phyloP scores from a whole-genome alignment of 192 early-diverging fungal species.

The Geranomyces michiganensis region DNA sequence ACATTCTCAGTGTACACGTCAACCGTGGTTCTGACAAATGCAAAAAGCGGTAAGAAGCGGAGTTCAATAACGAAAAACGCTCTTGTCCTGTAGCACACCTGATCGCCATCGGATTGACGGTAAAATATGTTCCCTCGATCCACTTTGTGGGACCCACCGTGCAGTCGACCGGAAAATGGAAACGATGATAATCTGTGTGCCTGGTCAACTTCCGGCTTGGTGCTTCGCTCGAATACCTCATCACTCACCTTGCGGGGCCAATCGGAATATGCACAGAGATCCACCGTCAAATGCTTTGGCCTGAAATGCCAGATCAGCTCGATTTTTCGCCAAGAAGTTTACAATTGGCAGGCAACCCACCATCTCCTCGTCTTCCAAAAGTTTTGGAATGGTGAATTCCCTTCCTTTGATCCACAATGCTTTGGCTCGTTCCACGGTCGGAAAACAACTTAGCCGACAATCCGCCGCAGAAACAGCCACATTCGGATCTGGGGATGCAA shows the following conservation, averaged over 20 bases:
- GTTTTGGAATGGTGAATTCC: constrained; percentile 63
- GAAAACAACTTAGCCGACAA: constrained; percentile 70
- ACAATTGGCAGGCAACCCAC: neutral
- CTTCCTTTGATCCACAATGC: constrained; percentile 81
- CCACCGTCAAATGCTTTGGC: constrained; percentile 61
- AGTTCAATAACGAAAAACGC: constrained; percentile 9
- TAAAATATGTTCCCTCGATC: constrained; percentile 71
- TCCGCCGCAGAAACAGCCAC: constrained; percentile 77
- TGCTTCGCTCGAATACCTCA: too few species aligned
- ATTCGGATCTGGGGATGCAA: constrained; percentile 40
- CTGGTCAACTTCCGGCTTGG: too few species aligned
- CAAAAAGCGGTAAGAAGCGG: neutral
- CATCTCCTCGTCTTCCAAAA: constrained; percentile 56
- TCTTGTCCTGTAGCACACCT: constrained; percentile 43
- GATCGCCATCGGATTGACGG: constrained; percentile 85
- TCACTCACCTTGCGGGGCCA: constrained; percentile 76
- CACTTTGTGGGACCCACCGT: constrained; percentile 51
- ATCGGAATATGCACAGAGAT: constrained; percentile 68
- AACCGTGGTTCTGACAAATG: constrained; percentile 38
- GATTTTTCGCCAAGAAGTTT: too few species aligned
- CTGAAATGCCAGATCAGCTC: constrained; percentile 4
- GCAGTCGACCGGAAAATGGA: constrained; percentile 73
- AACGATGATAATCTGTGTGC: constrained; percentile 73
- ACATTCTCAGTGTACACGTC: constrained; percentile 85
- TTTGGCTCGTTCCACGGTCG: constrained; percentile 65